A percentile compares a stretch with the other conserved stretches of the same genome.
Evolutionary conservation across 164 flowering plant genomes (phyloP).

Genomic region (Houttuynia cordata): DNA sequence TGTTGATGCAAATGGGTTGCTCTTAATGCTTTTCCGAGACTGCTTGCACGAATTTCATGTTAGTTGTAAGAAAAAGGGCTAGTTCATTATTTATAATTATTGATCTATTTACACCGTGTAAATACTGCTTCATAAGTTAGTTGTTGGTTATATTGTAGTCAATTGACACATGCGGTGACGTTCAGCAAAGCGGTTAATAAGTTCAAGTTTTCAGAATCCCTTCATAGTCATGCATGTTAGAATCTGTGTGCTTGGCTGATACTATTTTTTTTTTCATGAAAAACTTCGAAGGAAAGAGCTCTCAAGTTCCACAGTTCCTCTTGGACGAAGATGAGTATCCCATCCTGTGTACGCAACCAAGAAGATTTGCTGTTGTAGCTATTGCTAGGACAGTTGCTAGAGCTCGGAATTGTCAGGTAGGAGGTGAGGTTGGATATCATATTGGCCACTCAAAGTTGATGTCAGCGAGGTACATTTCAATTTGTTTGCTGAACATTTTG

Average conservation of each 20-base stretch:
- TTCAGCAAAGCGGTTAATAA: no score
- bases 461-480: conserved; percentile 44
- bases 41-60: no score
- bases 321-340: conserved; percentile 64
- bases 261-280: neutral
- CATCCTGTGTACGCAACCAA: conserved; percentile 86
- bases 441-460: conserved; percentile 73
- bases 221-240: neutral
- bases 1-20: no score
- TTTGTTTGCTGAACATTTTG: neutral
- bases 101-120: no score
- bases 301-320: conserved; percentile 92
- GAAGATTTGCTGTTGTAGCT: conserved; percentile 98
- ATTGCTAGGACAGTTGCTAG: conserved; percentile 92
- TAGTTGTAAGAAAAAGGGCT: no score
- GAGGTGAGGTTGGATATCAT: conserved; percentile 92
- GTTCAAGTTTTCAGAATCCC: neutral
- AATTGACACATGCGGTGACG: no score
- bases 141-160: no score
- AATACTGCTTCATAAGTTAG: no score
- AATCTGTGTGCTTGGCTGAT: neutral
- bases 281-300: conserved; percentile 65
- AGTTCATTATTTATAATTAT: no score
- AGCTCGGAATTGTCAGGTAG: conserved; percentile 69
- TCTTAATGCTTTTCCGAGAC: no score